Evolutionary conservation across 164 flowering plant species (phyloP), one percentile per base, ranked within the genome.

Genomic region (Chimonanthus praecox): DNA sequence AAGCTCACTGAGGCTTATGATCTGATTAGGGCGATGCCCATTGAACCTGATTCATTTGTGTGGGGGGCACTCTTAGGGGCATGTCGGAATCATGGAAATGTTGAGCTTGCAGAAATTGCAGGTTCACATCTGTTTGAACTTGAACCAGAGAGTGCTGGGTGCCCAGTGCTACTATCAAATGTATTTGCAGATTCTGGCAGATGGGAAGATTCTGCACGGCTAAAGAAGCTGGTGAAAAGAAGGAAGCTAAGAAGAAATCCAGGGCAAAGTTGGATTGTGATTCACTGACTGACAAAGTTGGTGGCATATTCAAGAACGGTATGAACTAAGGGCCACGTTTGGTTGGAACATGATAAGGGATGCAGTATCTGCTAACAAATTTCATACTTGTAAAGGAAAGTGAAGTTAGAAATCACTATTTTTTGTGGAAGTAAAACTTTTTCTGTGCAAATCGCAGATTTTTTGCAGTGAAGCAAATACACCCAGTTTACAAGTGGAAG

Each of bases 201-300:
- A 13, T 90, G 92, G 92, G 82, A 72, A 46, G 81, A 85, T 73
- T 91, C 84, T 20, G 83, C 73, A n/a, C 83, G 73, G 78, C 43
- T 87, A 74, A 90, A 89, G 85, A 88, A 81, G 82, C 74, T 73
- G 77, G 80, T 82, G 72, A 90, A 83, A 84, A 84, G 70, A 71
- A 86, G 77, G 73, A 88, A 75, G 77, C n/a, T 83, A 64, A 85
- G 47, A 47, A 88, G 74, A 63, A 78, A 81, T 72, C 80, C 79
- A 3, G 92, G 97, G 43, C 83, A 87, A 77, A 90, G 97, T 81
- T 93, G 98, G 98, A 80, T 90, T 46, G 87, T 83, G 49, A 69
- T 79, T 51, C 68, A 47, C 47, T 79, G 47, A 47, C 33, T 8
- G 9, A 45, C 6, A 67, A 67, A 11, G 7, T 47, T 67, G 51